Percentiles rank a stretch among this genome's conserved stretches.
Conservation (phyloP, 164 flowering plant species). For the Magnolia sinica region DNA sequence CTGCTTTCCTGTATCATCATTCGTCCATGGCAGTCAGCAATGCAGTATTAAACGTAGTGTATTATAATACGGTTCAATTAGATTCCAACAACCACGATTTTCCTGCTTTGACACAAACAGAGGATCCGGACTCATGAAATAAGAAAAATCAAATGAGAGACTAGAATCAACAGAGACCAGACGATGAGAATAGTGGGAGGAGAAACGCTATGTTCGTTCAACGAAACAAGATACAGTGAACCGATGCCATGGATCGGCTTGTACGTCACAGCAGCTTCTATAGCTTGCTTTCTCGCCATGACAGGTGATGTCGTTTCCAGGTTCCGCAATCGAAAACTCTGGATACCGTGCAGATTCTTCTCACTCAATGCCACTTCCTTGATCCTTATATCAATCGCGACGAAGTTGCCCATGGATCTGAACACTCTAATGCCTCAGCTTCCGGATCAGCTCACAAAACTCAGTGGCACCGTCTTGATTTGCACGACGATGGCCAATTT, state of each 20-base stretch:
- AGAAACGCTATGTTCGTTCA: no score
- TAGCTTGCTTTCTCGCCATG: constrained; percentile 47
- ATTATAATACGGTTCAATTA: no score
- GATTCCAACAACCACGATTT: no score
- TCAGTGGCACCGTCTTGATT: constrained; percentile 49
- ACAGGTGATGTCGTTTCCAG: constrained; percentile 36
- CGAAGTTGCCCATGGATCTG: constrained; percentile 56
- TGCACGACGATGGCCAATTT: constrained; percentile 52
- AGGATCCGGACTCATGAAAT: no score
- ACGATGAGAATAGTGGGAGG: no score
- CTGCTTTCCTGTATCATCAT: no score
- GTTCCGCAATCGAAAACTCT: constrained; percentile 34
- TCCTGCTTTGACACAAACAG: no score
- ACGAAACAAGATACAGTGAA: constrained; percentile 14
- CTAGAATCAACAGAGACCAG: no score
- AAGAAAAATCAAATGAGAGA: no score
- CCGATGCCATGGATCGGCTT: constrained; percentile 23
- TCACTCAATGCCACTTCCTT: constrained; percentile 58
- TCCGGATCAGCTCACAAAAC: constrained; percentile 57
- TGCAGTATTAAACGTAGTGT: no score
- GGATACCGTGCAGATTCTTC: constrained; percentile 66
- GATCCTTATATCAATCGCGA: constrained; percentile 44
- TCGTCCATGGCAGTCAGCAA: no score
- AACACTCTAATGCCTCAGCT: constrained; percentile 56
- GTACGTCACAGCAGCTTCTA: constrained; percentile 55